Percentiles rank a stretch among this genome's conserved stretches.
phyloP scores from a whole-genome alignment of 805 yeast genomes.

The Blastobotrys mokoenaii region DNA sequence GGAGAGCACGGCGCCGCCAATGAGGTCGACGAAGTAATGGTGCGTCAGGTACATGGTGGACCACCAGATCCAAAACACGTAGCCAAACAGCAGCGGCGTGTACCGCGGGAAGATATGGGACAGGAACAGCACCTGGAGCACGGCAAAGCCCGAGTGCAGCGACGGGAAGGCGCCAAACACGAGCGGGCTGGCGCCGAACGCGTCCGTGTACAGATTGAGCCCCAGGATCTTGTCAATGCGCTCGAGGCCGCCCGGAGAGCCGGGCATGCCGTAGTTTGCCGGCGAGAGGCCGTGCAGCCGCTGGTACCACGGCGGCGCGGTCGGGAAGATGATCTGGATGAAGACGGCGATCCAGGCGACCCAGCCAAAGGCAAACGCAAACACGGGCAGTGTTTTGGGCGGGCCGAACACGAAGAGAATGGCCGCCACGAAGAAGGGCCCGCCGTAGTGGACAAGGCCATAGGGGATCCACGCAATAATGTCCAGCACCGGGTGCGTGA shows the following conservation, averaged over 20 bases:
- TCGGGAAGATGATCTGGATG: slow-evolving; percentile 76
- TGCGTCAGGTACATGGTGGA: slow-evolving; percentile 96
- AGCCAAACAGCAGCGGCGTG: slow-evolving; percentile 57
- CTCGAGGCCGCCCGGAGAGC: slow-evolving; percentile 92
- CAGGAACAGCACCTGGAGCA: slow-evolving; percentile 85
- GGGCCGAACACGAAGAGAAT: slow-evolving; percentile 82
- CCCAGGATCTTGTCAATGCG: slow-evolving; percentile 78
- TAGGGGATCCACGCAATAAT: slow-evolving; percentile 94
- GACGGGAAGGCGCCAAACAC: slow-evolving; percentile 88
- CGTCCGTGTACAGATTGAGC: slow-evolving; percentile 71
- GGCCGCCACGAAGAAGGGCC: slow-evolving; percentile 80
- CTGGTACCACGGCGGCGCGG: slow-evolving; percentile 98
- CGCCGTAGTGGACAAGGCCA: slow-evolving; percentile 82
- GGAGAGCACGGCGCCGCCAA: slow-evolving; percentile 87
- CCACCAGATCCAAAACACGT: slow-evolving; percentile 97
- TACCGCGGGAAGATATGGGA: slow-evolving; percentile 71
- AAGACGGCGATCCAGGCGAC: slow-evolving; percentile 84
- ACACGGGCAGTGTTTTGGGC: slow-evolving; percentile 74
- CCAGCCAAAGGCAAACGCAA: slow-evolving; percentile 90
- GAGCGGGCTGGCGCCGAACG: slow-evolving; percentile 78
- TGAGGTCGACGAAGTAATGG: slow-evolving; percentile 88
- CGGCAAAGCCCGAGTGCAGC: slow-evolving; percentile 88
- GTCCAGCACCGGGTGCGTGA: slow-evolving; percentile 58
- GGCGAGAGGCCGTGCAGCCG: slow-evolving; percentile 76
- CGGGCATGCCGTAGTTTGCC: slow-evolving; percentile 84